A percentile compares a stretch with the other conserved stretches of the same genome.
Evolutionary conservation across 1,139 yeast genomes (phyloP).

Genomic region (Candida dubliniensis): DNA sequence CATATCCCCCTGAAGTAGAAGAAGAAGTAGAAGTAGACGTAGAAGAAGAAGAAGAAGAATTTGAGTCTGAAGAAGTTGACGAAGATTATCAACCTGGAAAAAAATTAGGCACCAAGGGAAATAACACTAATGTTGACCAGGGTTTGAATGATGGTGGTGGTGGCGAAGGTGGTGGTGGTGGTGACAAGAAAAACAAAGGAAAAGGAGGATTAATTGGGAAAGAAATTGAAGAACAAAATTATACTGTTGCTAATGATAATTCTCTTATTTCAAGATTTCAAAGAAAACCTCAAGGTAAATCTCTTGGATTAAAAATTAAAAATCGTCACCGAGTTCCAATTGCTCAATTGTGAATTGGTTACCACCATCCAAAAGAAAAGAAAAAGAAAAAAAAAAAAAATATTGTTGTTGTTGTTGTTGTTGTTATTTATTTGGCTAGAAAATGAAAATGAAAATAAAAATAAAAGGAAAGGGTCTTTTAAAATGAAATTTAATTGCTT

Average conservation of each 20-base stretch:
- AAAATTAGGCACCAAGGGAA: slow-evolving; percentile 3
- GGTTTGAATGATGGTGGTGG: neutral
- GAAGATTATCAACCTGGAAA: neutral
- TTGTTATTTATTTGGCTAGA: neutral
- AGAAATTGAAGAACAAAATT: no score
- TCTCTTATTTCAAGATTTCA: no score
- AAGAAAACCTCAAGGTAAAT: slow-evolving; percentile 7
- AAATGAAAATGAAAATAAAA: neutral
- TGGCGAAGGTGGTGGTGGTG: neutral
- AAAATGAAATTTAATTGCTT: neutral
- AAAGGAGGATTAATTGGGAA: no score
- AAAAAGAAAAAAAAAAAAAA: neutral
- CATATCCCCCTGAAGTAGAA: slow-evolving; percentile 3
- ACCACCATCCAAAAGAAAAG: no score
- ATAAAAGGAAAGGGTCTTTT: neutral
- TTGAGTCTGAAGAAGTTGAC: neutral
- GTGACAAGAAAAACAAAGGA: neutral
- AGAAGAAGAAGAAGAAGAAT: neutral
- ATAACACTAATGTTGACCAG: slow-evolving; percentile 3
- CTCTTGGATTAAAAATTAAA: slow-evolving; percentile 6
- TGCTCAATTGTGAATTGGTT: slow-evolving; percentile 1
- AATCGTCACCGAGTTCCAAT: slow-evolving; percentile 2
- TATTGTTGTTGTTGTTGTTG: neutral
- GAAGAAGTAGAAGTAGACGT: slow-evolving; percentile 2
- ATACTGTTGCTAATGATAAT: no score